These are phyloP conservation scores for Pleurotus tuber-regium DNA, from an alignment of 768 basidiomycete species.

Conservation along the genomic window DNA sequence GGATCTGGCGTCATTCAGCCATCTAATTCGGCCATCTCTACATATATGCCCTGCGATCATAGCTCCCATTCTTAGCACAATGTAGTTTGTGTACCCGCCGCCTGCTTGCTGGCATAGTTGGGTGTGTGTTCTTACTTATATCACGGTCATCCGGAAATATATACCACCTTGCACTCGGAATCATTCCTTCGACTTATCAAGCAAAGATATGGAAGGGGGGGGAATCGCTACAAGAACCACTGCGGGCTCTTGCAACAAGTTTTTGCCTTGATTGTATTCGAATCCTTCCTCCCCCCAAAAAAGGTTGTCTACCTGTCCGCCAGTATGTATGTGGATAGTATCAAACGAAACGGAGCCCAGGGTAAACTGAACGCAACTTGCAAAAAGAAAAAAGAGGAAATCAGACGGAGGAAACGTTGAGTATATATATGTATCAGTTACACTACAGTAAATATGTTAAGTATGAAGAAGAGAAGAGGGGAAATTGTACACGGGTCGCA, in stretches of 20 bases:
- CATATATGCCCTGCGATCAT: no score
- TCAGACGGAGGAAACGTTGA: conserved; percentile 12
- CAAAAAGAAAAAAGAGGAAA: neutral
- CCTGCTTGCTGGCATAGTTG: no score
- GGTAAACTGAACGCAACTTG: neutral
- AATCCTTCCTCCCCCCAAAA: no score
- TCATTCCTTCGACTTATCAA: no score
- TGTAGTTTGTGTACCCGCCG: no score
- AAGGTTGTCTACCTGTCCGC: neutral
- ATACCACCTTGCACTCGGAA: no score
- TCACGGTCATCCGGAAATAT: no score
- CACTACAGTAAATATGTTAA: conserved; percentile 1
- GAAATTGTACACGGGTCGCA: neutral
- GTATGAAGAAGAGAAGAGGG: neutral
- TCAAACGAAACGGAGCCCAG: conserved; percentile 4
- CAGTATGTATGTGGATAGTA: conserved; percentile 6
- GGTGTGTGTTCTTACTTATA: no score
- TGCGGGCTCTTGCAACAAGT: neutral
- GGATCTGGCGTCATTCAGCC: no score
- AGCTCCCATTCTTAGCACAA: no score
- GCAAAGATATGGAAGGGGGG: no score
- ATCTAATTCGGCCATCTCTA: no score
- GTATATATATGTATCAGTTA: neutral
- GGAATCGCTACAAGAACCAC: neutral
- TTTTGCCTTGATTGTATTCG: neutral